Evolutionary conservation across 129 eudicot species (phyloP), one percentile per base, ranked within the genome.

Genomic region (Kitagawia praeruptora): DNA sequence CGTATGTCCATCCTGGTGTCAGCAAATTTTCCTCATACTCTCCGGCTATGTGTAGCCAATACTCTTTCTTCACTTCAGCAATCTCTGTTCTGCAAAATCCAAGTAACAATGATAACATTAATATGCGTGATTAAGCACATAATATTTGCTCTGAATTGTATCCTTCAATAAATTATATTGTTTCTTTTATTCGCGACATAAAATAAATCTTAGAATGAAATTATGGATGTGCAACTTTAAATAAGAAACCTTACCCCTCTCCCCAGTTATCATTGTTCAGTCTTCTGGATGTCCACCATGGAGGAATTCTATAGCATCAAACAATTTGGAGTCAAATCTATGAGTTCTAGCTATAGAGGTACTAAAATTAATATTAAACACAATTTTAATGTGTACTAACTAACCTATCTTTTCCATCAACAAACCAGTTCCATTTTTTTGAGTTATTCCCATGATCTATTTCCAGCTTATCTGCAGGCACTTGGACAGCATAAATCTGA

Each of bases 221-320:
- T 8, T 45, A 45, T 45, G 8, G 0, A 45, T 45, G 9, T 45
- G 48, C 48, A 45, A 49, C 21, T 49, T 18, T 23, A 49, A 16
- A 56, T 9, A 23, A 56, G 11, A 61, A 25, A 61, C 4, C 69
- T 61, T 25, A 61, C 69, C 69, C 69, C 14, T 61, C 69, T 61
- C 69, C 69, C 69, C 69, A n/a, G 9, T 61, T 61, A 61, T 61
- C 67, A n/a, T 58, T 58, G 67, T 58, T 58, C 2, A 58, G 67
- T n/a, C 67, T 58, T 58, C 67, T 58, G 67, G 67, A 58, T 23
- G 67, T 58, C 67, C 67, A 58, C 67, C 67, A 58, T 58, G 34
- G 3, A n/a, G 67, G 67, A n/a, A 58, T 58, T 58, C 67, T 58
- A 31, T 31, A n/a, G 67, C 34, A 58, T 58, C 67, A 58, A 58